Base-by-base conservation (phyloP, 306 rosid species). In the Potentilla sterilis region DNA sequence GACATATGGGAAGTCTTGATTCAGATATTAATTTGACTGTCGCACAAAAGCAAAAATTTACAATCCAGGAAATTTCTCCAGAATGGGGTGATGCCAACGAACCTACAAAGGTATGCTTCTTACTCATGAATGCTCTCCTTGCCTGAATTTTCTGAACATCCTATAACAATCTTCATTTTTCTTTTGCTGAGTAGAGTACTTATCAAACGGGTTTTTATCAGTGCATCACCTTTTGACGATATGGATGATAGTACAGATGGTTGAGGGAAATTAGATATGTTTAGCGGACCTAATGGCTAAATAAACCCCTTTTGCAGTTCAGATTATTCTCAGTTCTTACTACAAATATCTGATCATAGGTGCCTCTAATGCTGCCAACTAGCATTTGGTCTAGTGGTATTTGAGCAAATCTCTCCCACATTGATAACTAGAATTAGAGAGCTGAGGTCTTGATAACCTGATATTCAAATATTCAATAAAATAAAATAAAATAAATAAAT, bases 81-180 rank as follows among this genome's bases (percentile, higher is more conserved):
- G 98, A 88, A 77, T 87, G 89, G 88, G 92, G 96, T 71, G 89
- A 83, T 84, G 85, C 96, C 67, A 72, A 82, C 41, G 98, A 90
- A 85, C 48, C 83, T 24, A 84, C 97, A 58, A 90, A 92, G 98
- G 99, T 92, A 78, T 67, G 78, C 63, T 46, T 69, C 81, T 49
- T 86, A 52, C 42, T 69, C 48, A 22, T 68, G 42, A 34, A 49
- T 48, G 2, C 28, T 70, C 43, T 35, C 28, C 16, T 18, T 49
- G 62, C 19, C 49, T 32, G 9, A 59, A 18, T 42, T 37, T 77
- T 19, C 43, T 19, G 70, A 38, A n/a, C 64, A 62, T 37, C 46
- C 28, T 37, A 5, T 40, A 49, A 18, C 41, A 12, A 78, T 67
- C 47, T 62, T 35, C 51, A 59, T 69, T 8, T 57, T 22, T 32